Evolutionary conservation across 371 early-diverging fungal species (phyloP).

Genomic region (Quaeritorhiza haematococci): DNA sequence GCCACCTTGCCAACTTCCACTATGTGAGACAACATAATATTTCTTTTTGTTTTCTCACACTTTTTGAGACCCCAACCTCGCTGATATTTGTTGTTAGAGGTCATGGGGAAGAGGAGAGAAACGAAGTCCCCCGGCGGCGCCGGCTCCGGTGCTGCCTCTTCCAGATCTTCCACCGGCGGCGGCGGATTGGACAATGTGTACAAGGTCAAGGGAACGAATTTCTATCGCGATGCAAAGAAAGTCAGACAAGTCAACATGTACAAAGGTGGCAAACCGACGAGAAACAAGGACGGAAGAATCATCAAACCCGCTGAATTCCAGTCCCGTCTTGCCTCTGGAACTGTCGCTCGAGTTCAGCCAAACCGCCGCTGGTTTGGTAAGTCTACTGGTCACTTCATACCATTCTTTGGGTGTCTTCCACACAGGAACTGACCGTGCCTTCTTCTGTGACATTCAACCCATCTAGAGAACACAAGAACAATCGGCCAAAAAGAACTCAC

Average conservation of each 20-base stretch:
- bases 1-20: no score
- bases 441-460: background rate
- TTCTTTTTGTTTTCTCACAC: no score
- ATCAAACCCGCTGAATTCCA: slow-evolving; percentile 95
- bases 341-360: slow-evolving; percentile 77
- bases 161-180: no score
- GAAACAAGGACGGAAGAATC: slow-evolving; percentile 87
- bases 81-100: no score
- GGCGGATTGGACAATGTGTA: no score
- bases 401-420: no score
- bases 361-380: slow-evolving; percentile 96
- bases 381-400: slow-evolving; percentile 10
- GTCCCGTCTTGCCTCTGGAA: slow-evolving; percentile 68
- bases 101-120: no score
- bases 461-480: slow-evolving; percentile 82
- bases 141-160: no score
- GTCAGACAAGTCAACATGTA: slow-evolving; percentile 87
- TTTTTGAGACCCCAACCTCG: no score
- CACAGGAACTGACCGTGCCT: no score
- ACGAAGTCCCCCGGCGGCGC: no score
- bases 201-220: slow-evolving; percentile 87
- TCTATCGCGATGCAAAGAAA: slow-evolving; percentile 93
- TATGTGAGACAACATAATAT: no score
- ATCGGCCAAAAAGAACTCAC: slow-evolving; percentile 89
- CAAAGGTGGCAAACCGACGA: slow-evolving; percentile 82